phyloP scores from a whole-genome alignment of 345 rosid genomes.

The Hibiscus syriacus region DNA sequence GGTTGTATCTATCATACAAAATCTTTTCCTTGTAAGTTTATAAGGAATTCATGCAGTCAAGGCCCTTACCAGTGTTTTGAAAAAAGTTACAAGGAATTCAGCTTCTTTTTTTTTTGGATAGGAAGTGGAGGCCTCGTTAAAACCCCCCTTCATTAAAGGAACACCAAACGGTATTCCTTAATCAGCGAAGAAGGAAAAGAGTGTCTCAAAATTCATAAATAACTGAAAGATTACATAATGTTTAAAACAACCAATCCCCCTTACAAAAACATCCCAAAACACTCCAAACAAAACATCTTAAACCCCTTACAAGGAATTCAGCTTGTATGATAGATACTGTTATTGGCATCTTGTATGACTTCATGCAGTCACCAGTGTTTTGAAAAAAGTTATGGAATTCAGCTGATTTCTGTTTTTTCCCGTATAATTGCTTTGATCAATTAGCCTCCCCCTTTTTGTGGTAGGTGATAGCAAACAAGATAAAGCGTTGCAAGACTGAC shows the following conservation, averaged over 20 bases:
- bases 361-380: not conserved
- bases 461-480: constrained; percentile 76
- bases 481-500: constrained; percentile 91
- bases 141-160: no score
- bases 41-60: not conserved
- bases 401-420: not conserved
- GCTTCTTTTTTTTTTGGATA: not conserved
- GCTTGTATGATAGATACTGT: no score
- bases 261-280: no score
- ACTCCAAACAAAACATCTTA: no score
- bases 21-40: not conserved
- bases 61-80: not conserved
- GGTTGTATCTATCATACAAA: not conserved
- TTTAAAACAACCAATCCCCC: no score
- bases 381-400: not conserved
- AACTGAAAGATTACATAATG: no score
- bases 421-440: not conserved
- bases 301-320: no score
- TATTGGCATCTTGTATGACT: not conserved
- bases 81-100: not conserved
- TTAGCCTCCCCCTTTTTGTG: not conserved
- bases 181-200: no score
- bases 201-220: no score
- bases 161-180: no score
- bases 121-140: no score